These are phyloP conservation scores for Triticum aestivum DNA, from an alignment of 176 grass and related monocot species.

Conservation along the genomic window DNA sequence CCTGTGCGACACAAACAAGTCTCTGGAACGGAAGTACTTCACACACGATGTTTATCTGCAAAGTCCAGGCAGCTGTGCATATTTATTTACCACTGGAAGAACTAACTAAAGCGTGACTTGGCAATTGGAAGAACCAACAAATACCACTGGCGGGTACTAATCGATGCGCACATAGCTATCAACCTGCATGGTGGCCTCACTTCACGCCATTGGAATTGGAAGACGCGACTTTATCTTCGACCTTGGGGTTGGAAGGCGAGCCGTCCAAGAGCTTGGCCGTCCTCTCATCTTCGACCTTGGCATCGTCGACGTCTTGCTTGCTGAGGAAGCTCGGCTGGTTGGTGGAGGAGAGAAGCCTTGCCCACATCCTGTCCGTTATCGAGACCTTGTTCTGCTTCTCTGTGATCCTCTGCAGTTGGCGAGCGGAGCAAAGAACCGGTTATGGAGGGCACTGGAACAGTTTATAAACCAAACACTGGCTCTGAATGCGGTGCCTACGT, in stretches of 20 bases:
- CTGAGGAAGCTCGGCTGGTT: constrained; percentile 97
- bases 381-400: constrained; percentile 79
- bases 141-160: neutral
- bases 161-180: neutral
- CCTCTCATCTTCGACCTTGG: constrained; percentile 50
- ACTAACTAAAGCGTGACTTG: neutral
- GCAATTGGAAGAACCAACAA: neutral
- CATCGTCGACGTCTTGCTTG: constrained; percentile 66
- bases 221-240: neutral
- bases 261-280: constrained; percentile 30
- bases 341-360: constrained; percentile 87
- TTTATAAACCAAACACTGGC: neutral
- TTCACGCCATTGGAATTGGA: constrained; percentile 9
- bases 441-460: neutral
- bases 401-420: constrained; percentile 59
- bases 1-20: neutral
- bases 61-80: neutral
- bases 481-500: constrained; percentile 43
- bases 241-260: constrained; percentile 17
- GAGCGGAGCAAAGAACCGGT: neutral
- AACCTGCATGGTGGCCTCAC: constrained; percentile 2
- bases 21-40: too few species aligned
- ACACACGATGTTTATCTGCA: too few species aligned
- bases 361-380: constrained; percentile 97
- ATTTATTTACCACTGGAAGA: constrained; percentile 11